Percentiles rank a stretch among this genome's conserved stretches.
phyloP scores from a whole-genome alignment of 345 rosid genomes.

The Pistacia integerrima region DNA sequence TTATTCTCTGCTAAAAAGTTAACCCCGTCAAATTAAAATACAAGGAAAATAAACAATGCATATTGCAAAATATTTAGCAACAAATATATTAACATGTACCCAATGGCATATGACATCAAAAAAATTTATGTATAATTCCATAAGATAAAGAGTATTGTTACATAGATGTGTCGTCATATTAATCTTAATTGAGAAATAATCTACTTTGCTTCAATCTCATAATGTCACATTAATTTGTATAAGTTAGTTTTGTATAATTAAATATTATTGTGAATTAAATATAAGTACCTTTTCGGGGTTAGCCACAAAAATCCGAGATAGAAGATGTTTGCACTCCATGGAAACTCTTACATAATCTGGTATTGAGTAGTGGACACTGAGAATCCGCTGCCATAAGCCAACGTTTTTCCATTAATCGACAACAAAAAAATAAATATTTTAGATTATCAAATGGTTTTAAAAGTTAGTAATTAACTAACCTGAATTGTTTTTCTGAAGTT shows the following conservation, averaged over 20 bases:
- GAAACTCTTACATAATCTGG: conserved; percentile 88
- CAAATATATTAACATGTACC: not conserved
- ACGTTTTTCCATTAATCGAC: not conserved
- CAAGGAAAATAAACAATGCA: not conserved
- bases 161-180: too few relatives aligned
- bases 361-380: conserved; percentile 81
- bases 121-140: too few relatives aligned
- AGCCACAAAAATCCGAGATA: conserved; percentile 80
- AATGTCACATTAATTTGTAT: too few relatives aligned
- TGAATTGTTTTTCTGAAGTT: conserved; percentile 78
- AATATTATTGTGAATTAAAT: too few relatives aligned
- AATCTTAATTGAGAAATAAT: too few relatives aligned
- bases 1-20: conserved; percentile 52
- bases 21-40: not conserved
- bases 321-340: conserved; percentile 71
- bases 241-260: too few relatives aligned
- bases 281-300: conserved; percentile 67
- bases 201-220: too few relatives aligned
- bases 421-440: not conserved
- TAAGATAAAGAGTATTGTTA: too few relatives aligned
- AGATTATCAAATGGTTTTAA: not conserved
- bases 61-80: not conserved
- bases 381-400: conserved; percentile 69
- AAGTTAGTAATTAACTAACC: conserved; percentile 27
- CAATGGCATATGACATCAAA: too few relatives aligned